These are phyloP conservation scores for Polygonum aviculare DNA, from an alignment of 148 eudicot genomes.

Conservation along the genomic window DNA sequence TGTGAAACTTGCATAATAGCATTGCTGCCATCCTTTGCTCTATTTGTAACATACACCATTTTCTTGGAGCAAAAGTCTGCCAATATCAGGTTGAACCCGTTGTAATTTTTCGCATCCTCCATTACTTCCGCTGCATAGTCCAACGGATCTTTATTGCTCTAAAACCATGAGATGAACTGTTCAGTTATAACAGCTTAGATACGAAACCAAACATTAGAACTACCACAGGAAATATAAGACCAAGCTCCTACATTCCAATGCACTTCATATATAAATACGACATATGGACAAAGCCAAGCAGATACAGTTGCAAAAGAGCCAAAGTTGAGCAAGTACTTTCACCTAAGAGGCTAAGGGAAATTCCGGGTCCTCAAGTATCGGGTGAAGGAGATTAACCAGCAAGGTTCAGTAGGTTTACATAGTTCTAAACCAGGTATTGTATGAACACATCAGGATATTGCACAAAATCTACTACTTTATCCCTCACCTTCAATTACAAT, in stretches of 20 bases:
- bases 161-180: slow-evolving; percentile 11
- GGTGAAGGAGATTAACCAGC: not conserved
- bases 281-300: not conserved
- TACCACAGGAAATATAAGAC: not conserved
- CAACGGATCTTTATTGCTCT: slow-evolving; percentile 53
- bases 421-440: not conserved
- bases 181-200: not conserved
- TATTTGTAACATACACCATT: slow-evolving; percentile 74
- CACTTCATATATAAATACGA: not conserved
- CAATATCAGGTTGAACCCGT: slow-evolving; percentile 68
- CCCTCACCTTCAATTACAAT: not conserved
- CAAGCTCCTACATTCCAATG: not conserved
- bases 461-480: not conserved
- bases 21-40: slow-evolving; percentile 42
- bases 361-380: not conserved
- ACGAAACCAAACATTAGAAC: not conserved
- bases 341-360: not conserved
- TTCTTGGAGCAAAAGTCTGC: slow-evolving; percentile 48
- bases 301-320: not conserved
- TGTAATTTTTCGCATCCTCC: slow-evolving; percentile 47
- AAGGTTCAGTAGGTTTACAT: not conserved
- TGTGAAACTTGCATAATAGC: slow-evolving; percentile 39
- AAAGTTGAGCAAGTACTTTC: not conserved
- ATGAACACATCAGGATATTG: not conserved
- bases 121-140: slow-evolving; percentile 58